These are phyloP conservation scores for Botrytis medusae DNA, from an alignment of 2,329 filamentous ascomycete species.

Conservation along the genomic window DNA sequence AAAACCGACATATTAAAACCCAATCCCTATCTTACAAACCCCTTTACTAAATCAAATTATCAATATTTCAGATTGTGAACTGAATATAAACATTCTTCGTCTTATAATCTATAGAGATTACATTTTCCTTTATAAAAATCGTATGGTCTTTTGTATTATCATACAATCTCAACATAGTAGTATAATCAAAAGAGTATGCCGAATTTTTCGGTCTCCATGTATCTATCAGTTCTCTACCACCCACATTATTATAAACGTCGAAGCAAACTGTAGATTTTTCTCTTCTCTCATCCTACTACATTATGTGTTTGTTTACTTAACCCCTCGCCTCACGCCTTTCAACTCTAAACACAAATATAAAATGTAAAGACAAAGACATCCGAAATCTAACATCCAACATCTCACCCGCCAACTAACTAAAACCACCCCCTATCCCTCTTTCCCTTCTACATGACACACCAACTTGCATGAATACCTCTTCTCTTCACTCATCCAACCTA, in stretches of 20 bases:
- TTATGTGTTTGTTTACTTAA: background rate
- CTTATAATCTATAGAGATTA: background rate
- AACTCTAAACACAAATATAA: rapidly evolving
- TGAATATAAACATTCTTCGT: too few species aligned
- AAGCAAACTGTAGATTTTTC: rapidly evolving
- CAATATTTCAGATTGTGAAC: too few species aligned
- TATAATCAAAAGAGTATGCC: background rate
- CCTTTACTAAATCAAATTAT: too few species aligned
- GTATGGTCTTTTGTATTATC: too few species aligned
- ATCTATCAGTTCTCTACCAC: rapidly evolving
- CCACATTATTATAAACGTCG: background rate
- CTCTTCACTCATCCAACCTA: background rate
- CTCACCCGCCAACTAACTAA: background rate
- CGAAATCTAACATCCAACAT: background rate
- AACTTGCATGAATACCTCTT: too few species aligned
- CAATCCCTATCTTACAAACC: too few species aligned
- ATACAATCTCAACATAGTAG: background rate
- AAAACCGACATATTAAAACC: background rate
- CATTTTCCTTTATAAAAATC: too few species aligned
- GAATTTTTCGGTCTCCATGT: background rate
- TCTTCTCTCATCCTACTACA: background rate
- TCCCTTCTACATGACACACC: background rate
- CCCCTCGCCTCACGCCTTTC: background rate
- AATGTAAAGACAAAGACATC: background rate
- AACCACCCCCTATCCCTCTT: background rate